Evolutionary conservation across 2,329 filamentous ascomycete genomes (phyloP), one percentile per base, ranked within the genome.

Genomic region (Immersiporthe knoxdaviesiana): DNA sequence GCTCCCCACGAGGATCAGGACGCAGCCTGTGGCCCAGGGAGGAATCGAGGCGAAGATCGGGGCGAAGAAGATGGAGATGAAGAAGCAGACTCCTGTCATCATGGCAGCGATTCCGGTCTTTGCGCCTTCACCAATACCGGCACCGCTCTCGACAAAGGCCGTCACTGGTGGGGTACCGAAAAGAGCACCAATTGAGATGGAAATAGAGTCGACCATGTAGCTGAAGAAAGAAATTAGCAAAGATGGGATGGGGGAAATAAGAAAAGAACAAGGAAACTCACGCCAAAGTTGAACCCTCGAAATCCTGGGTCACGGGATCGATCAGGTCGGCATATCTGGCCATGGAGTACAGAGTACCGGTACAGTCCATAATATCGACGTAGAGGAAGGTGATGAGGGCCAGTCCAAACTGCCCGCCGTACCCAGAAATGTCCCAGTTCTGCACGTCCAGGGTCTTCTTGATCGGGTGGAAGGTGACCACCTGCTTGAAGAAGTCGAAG

Each of bases 331-430:
- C 91, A 79, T 95, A 96, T 39, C 91, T 90, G 24, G 93, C 93
- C 93, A 97, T 97, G 27, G 92, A 92, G 81, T 97, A 97, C 70
- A 97, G 82, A 0, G 93, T 97, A 74, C 92, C 93, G 0, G 93
- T 97, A 73, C 89, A 90, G 79, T 97, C 93, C 59, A 97, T 87
- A 71, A 97, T 95, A 75, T 97, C 93, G 73, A 97, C 93, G 75
- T 97, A 97, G 30, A 97, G 84, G 81, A 97, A 97, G 2, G 93
- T 97, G 78, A 97, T 90, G 72, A 97, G 88, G 0, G 93, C 93
- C 63, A 96, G 84, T 37, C 91, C 92, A 75, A 97, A 97, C 76
- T 96, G 90, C 3, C 88, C 88, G 14, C 91, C 89, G 68, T 93
- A 89, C 5, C 83, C 83, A 10, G 84, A 81, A 32, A 97, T 83